These are phyloP conservation scores for Sarocladiaceae sp. DNA, from an alignment of 2,329 filamentous ascomycete genomes.

Conservation along the genomic window DNA sequence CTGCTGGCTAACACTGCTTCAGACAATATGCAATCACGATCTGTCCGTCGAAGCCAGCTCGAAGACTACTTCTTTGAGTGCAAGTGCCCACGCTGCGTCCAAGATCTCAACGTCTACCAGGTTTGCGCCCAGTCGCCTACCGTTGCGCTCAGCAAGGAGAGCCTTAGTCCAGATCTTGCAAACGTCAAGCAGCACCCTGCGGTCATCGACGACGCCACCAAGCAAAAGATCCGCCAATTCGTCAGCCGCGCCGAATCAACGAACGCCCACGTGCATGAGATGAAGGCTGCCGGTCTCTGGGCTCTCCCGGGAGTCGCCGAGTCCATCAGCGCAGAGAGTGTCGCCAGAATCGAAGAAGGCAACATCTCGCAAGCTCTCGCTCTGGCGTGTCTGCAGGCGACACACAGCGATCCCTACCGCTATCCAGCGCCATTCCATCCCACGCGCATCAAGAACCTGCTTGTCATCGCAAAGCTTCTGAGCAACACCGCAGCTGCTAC, in stretches of 20 bases:
- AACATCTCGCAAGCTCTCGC: conserved; percentile 39
- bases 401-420: conserved; percentile 43
- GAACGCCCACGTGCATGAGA: neutral
- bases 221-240: conserved; percentile 1
- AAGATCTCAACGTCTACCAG: conserved; percentile 49
- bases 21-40: conserved; percentile 43
- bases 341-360: conserved; percentile 22
- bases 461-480: conserved; percentile 46
- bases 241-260: neutral
- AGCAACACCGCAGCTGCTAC: conserved; percentile 40
- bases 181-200: conserved; percentile 22
- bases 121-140: conserved; percentile 36
- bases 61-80: conserved; percentile 48
- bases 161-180: conserved; percentile 34
- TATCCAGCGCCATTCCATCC: conserved; percentile 44
- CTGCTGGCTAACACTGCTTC: neutral
- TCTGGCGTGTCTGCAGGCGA: conserved; percentile 40
- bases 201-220: conserved; percentile 5
- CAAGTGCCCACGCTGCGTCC: conserved; percentile 40
- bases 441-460: conserved; percentile 42
- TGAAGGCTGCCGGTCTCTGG: conserved; percentile 30
- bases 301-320: conserved; percentile 36
- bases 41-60: conserved; percentile 36
- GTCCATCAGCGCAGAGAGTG: conserved; percentile 4
- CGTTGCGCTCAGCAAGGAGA: conserved; percentile 37